These are phyloP conservation scores for Fusarium sp. DNA, from an alignment of 2,329 filamentous ascomycete species.

Conservation along the genomic window DNA sequence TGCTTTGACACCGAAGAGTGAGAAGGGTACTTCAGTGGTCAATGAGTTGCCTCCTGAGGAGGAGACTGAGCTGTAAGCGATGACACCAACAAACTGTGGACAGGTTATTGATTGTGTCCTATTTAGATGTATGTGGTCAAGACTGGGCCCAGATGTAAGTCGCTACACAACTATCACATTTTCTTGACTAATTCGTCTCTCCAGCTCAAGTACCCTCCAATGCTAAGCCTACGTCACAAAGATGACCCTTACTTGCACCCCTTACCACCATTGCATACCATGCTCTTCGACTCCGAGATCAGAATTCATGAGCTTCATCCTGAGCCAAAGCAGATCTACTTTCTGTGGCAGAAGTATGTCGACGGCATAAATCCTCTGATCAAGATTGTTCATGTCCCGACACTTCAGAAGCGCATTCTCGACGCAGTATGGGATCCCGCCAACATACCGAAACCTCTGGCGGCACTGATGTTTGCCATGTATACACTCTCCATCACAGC, in stretches of 20 bases:
- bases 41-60: background rate
- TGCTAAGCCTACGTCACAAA: conserved; percentile 32
- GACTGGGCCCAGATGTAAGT: conserved; percentile 33
- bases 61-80: conserved; percentile 14
- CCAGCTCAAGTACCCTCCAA: conserved; percentile 45
- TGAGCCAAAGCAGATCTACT: conserved; percentile 49
- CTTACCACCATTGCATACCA: conserved; percentile 14
- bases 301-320: conserved; percentile 42
- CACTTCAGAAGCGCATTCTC: conserved; percentile 49
- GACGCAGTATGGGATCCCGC: conserved; percentile 48
- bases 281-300: background rate
- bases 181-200: background rate
- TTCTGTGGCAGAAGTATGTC: conserved; percentile 52
- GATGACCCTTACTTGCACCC: conserved; percentile 40
- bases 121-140: conserved; percentile 41
- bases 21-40: background rate
- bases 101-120: fast-evolving
- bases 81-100: fast-evolving
- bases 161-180: fast-evolving
- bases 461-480: conserved; percentile 48
- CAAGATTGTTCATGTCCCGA: conserved; percentile 52
- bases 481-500: conserved; percentile 48
- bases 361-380: conserved; percentile 51
- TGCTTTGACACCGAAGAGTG: conserved; percentile 8
- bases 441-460: conserved; percentile 27